A percentile compares a stretch with the other conserved stretches of the same genome.
phyloP scores from a whole-genome alignment of 2,329 filamentous ascomycete species.

The Sporothrix pseudoabietina region DNA sequence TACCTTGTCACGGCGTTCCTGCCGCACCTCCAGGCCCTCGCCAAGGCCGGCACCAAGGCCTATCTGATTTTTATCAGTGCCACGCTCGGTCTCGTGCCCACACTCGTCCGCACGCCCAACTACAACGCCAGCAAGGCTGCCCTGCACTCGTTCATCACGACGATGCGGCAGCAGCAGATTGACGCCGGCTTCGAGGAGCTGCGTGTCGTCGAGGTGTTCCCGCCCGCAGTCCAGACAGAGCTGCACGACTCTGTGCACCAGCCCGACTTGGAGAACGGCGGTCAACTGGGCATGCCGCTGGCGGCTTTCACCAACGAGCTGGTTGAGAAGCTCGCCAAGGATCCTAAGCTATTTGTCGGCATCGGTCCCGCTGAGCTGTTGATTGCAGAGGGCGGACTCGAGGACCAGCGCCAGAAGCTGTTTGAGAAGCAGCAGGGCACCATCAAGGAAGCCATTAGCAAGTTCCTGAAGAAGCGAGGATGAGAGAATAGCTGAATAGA shows the following conservation, averaged over 20 bases:
- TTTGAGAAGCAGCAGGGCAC: slow-evolving; percentile 36
- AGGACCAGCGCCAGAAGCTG: slow-evolving; percentile 38
- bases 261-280: slow-evolving; percentile 47
- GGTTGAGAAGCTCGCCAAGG: slow-evolving; percentile 44
- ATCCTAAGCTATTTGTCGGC: slow-evolving; percentile 45
- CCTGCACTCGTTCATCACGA: slow-evolving; percentile 49
- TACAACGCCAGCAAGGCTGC: slow-evolving; percentile 56
- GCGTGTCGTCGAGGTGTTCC: slow-evolving; percentile 49
- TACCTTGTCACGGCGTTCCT: slow-evolving; percentile 50
- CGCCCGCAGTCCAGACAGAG: slow-evolving; percentile 48
- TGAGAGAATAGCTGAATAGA: too few relatives aligned
- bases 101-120: slow-evolving; percentile 46
- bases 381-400: slow-evolving; percentile 37
- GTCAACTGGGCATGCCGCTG: slow-evolving; percentile 53
- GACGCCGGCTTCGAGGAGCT: slow-evolving; percentile 41
- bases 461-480: slow-evolving; percentile 35
- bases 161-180: slow-evolving; percentile 50
- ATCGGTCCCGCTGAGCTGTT: slow-evolving; percentile 40
- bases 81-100: slow-evolving; percentile 45
- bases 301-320: slow-evolving; percentile 47
- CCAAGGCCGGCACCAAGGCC: slow-evolving; percentile 22
- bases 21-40: slow-evolving; percentile 44
- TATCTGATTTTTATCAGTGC: slow-evolving; percentile 40
- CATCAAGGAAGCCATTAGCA: slow-evolving; percentile 33
- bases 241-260: slow-evolving; percentile 47